Conservation (phyloP, 345 rosid genomes). For the Microthlaspi erraticum region DNA sequence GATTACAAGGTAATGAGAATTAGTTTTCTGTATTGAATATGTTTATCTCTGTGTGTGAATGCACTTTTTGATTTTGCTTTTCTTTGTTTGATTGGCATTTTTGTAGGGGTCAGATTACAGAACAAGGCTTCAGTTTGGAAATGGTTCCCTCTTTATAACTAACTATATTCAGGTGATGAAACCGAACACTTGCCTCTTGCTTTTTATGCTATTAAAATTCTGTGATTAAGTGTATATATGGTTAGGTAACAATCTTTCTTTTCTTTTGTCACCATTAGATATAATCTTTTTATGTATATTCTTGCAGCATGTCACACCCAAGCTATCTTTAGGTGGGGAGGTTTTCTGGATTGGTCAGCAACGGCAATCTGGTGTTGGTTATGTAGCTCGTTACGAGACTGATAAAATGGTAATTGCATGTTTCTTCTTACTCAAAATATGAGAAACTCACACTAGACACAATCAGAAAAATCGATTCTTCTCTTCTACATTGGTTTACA, state of each 20-base stretch:
- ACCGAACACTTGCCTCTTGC: background rate
- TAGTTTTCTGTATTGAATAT: background rate
- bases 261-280: background rate
- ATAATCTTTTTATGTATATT: too few species aligned
- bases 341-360: slow-evolving; percentile 85
- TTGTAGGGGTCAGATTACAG: slow-evolving; percentile 80
- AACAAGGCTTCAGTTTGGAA: slow-evolving; percentile 74
- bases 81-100: background rate
- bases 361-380: slow-evolving; percentile 78
- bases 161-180: slow-evolving; percentile 81
- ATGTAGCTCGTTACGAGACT: slow-evolving; percentile 84
- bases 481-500: too few species aligned
- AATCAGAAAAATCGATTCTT: too few species aligned
- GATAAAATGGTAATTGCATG: slow-evolving; percentile 82
- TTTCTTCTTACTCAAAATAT: background rate
- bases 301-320: slow-evolving; percentile 76
- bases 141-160: slow-evolving; percentile 67
- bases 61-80: background rate
- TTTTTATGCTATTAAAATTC: background rate
- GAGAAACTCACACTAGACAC: too few species aligned
- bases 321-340: slow-evolving; percentile 84
- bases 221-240: background rate
- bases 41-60: background rate
- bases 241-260: background rate
- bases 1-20: slow-evolving; percentile 80